phyloP scores from a whole-genome alignment of 2,329 filamentous ascomycete genomes.

The Dothideomycetes sp. region DNA sequence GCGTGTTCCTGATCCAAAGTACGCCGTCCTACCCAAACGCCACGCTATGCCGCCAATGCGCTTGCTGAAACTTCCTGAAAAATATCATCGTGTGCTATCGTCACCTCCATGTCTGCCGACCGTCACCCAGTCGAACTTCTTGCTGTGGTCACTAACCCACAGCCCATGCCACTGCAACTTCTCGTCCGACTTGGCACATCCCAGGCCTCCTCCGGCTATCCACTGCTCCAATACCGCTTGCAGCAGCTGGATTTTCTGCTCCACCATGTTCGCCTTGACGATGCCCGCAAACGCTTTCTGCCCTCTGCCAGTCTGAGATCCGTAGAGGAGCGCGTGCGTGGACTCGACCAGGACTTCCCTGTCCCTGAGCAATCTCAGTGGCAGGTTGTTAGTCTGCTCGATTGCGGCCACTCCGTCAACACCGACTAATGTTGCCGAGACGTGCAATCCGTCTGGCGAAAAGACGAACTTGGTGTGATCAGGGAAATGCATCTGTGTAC shows the following conservation, averaged over 20 bases:
- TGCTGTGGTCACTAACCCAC: conserved; percentile 31
- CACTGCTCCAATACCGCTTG: conserved; percentile 58
- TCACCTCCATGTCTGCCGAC: conserved; percentile 39
- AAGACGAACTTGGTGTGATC: conserved; percentile 80
- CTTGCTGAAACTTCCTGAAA: no score
- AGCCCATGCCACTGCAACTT: conserved; percentile 33
- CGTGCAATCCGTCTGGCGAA: conserved; percentile 61
- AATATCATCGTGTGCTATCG: conserved; percentile 8
- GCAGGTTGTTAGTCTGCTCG: conserved; percentile 45
- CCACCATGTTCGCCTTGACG: conserved; percentile 61
- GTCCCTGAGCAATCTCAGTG: conserved; percentile 58
- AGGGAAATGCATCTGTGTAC: conserved; percentile 73
- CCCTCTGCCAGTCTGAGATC: conserved; percentile 31
- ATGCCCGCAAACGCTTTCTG: conserved; percentile 38
- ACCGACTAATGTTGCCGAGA: conserved; percentile 67
- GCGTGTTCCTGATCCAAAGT: not conserved
- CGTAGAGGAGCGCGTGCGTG: conserved; percentile 61
- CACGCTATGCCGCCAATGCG: conserved; percentile 3
- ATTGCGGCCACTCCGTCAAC: conserved; percentile 59
- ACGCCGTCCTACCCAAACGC: conserved; percentile 3
- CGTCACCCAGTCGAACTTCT: conserved; percentile 35
- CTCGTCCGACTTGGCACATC: conserved; percentile 28
- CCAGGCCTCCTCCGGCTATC: conserved; percentile 58
- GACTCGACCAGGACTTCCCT: conserved; percentile 62
- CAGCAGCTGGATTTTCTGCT: conserved; percentile 64